Evolutionary conservation across 1,284 basidiomycete genomes (phyloP).

Genomic region (Amylostereum areolatum): DNA sequence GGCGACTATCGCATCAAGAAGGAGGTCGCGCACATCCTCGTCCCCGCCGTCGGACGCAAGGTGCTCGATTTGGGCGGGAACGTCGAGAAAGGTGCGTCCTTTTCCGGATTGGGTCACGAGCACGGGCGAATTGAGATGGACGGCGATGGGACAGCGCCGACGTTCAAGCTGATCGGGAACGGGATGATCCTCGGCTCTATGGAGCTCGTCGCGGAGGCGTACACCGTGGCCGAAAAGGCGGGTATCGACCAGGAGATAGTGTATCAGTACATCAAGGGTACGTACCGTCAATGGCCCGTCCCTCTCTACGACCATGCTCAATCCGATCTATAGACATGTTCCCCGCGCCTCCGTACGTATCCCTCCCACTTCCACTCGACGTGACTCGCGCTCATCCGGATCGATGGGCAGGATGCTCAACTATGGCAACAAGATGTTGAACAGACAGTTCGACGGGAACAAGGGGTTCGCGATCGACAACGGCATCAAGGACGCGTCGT

Average conservation of each 20-base stretch:
- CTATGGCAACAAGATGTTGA: conserved; percentile 65
- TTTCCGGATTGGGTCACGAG: not conserved
- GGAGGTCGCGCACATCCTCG: conserved; percentile 66
- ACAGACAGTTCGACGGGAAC: conserved; percentile 71
- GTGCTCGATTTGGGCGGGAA: conserved; percentile 71
- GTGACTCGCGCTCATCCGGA: conserved; percentile 3
- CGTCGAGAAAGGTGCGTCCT: conserved; percentile 59
- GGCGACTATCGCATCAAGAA: conserved; percentile 85
- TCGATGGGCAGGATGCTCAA: conserved; percentile 34
- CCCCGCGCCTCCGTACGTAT: conserved; percentile 49
- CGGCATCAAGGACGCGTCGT: conserved; percentile 80
- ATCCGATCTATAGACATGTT: conserved; percentile 38
- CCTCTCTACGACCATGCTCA: conserved; percentile 16
- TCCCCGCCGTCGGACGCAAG: conserved; percentile 78
- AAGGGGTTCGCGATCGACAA: conserved; percentile 84
- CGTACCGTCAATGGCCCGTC: conserved; percentile 10
- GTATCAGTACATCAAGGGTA: conserved; percentile 55
- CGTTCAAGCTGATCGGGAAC: conserved; percentile 79
- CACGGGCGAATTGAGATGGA: too few relatives aligned
- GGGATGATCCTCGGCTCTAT: conserved; percentile 65
- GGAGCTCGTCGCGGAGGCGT: conserved; percentile 76
- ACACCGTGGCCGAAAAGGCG: conserved; percentile 81
- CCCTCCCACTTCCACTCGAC: not conserved
- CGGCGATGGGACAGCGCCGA: conserved; percentile 42
- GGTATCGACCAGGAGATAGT: conserved; percentile 67